Evolutionary conservation across 306 rosid species (phyloP), one percentile per base, ranked within the genome.

Genomic region (Gleditsia sinensis): DNA sequence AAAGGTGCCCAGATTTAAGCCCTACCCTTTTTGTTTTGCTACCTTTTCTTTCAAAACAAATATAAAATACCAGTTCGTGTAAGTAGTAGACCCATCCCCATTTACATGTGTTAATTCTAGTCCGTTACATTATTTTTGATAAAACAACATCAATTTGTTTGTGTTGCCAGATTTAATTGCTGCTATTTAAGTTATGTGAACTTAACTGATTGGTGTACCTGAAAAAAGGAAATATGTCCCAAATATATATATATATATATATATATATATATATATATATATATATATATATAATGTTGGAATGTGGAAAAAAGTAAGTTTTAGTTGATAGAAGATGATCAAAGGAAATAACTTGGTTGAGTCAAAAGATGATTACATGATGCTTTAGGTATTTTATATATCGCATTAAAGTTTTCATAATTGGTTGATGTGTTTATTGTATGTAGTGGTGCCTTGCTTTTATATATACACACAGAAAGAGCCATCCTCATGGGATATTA

Each of bases 371-470:
- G 17, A 49, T 46, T 58, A 21, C 21, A 3, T 57, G 77, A 25
- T 37, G 30, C 12, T 24, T 56, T 32, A 30, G 57, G 59, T 37
- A 1, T 55, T 53, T n/a, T 45, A 14, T 16, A 6, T 39, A 76
- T 25, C 34, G 43, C 56, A 71, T 25, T 57, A 23, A 66, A 43
- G 36, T 49, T 75, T 72, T 32, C 24, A 8, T 59, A 36, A 27
- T 72, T 54, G 83, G 33, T 74, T 58, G 16, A 40, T 60, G 21
- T 23, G 67, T 69, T 78, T 73, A 68, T 72, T 61, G 58, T 27
- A 78, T 82, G 86, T 91, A 91, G 98, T 84, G 83, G 42, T 91
- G 48, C 98, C 98, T 67, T 94, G 98, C 82, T 94, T 91, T 84
- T 94, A 94, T 72, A 77, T 87, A 78, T 88, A 85, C 81, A 63